Evolutionary conservation across 2,329 filamentous ascomycete genomes (phyloP).

Genomic region (Calycina herbarum): DNA sequence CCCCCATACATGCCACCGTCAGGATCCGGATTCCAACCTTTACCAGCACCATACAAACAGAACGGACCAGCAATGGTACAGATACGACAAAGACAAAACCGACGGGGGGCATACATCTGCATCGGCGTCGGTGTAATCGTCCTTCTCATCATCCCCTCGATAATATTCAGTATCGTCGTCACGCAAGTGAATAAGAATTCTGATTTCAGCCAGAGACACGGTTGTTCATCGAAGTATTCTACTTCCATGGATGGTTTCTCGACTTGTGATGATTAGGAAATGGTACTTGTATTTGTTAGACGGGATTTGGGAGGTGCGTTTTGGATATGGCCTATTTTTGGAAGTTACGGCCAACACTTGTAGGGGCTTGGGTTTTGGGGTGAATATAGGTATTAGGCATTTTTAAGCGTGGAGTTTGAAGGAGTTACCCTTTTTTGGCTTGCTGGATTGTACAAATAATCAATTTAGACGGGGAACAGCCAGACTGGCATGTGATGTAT

Average conservation of each 20-base stretch:
- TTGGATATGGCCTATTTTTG: not conserved
- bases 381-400: not conserved
- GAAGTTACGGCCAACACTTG: not conserved
- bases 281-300: not conserved
- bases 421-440: not conserved
- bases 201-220: not conserved
- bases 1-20: constrained; percentile 5
- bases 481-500: not conserved
- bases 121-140: not conserved
- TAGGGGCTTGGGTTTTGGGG: not conserved
- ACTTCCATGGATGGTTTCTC: not conserved
- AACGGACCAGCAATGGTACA: not conserved
- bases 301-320: not conserved
- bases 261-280: not conserved
- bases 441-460: not conserved
- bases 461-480: not conserved
- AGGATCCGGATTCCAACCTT: not conserved
- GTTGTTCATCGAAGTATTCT: not conserved
- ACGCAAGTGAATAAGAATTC: not conserved
- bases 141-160: constrained; percentile 4
- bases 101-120: constrained; percentile 6
- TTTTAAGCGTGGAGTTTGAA: not conserved
- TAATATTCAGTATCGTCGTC: constrained; percentile 8
- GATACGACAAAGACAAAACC: not conserved
- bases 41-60: not conserved